Percentiles rank a stretch among this genome's conserved stretches.
Conservation (phyloP, 2,329 filamentous ascomycete species). For the Aspergillus pseudoterreus region DNA sequence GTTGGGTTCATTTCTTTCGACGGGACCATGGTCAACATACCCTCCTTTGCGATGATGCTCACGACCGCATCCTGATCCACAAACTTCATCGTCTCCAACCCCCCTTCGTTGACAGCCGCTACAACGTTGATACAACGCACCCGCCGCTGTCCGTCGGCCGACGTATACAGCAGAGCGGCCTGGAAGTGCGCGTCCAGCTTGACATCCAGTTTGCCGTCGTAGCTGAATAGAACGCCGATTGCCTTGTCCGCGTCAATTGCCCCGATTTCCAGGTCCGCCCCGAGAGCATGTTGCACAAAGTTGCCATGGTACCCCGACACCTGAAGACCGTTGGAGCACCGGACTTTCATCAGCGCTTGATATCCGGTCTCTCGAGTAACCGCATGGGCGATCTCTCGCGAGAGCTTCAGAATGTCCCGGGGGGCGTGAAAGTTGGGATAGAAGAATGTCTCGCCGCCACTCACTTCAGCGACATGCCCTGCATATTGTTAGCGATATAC, state of each 20-base stretch:
- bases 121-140: conserved; percentile 93
- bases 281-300: conserved; percentile 93
- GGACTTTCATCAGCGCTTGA: conserved; percentile 96
- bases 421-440: conserved; percentile 93
- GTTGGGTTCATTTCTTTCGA: not conserved
- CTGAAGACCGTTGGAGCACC: conserved; percentile 93
- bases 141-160: conserved; percentile 79
- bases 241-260: conserved; percentile 92
- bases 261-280: conserved; percentile 90
- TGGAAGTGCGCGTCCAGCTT: conserved; percentile 98
- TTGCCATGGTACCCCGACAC: conserved; percentile 93
- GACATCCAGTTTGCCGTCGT: conserved; percentile 95
- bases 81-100: conserved; percentile 81
- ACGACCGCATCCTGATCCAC: conserved; percentile 95
- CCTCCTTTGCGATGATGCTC: conserved; percentile 83
- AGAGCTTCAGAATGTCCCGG: conserved; percentile 78
- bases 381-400: conserved; percentile 79
- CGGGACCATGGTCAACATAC: conserved; percentile 23
- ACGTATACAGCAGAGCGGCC: conserved; percentile 89
- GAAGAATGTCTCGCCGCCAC: conserved; percentile 94
- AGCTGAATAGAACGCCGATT: conserved; percentile 83
- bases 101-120: conserved; percentile 81
- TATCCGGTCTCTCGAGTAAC: conserved; percentile 89
- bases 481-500: conserved; percentile 6
- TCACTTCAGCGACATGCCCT: conserved; percentile 80